Base-by-base conservation (phyloP, 1,139 yeast genomes). In the Kazachstania sp. region DNA sequence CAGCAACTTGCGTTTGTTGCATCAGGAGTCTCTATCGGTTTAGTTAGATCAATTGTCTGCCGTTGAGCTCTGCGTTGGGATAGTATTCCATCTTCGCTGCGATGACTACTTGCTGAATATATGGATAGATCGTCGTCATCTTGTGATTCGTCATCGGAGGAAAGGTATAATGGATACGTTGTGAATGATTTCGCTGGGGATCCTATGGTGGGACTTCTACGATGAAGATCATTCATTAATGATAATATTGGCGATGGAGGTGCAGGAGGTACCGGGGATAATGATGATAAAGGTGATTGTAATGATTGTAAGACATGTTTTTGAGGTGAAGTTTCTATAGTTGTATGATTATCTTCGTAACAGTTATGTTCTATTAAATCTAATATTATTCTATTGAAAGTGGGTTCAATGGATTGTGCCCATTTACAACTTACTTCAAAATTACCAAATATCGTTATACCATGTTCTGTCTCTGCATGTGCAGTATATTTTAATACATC, bases 361-460 rank as follows among this genome's bases (percentile, higher is more conserved):
- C 64, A 63, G 2, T 60, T 60, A 43, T 60, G 56, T 36, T 60
- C 61, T 8, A 63, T 57, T 31, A 64, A 46, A 43, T 64, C 66
- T 41, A 59, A 55, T 8, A 63, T 56, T 18, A 63, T 59, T 20
- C 53, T 47, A 48, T 59, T 59, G 43, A 64, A 57, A 1, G 64
- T 57, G 16, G 58, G 47, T 28, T 61, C 62, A 1, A 64, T 64
- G 1, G 60, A 58, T 37, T 58, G 56, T n/a, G 55, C 55, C 61
- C 64, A 57, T 50, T 61, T 61, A 45, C 66, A 64, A 31, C 64
- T 63, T 12, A 64, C 63, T 48, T 63, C 68, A 45, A 62, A 64
- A 46, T 63, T 61, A 3, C 66, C 67, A 7, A 60, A 53, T 31
- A 64, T 60, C 5, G 45, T 49, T 18, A 63, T 45, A n/a, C 56